These are phyloP conservation scores for Penicillium sp. DNA, from an alignment of 2,329 filamentous ascomycete genomes.

Conservation along the genomic window DNA sequence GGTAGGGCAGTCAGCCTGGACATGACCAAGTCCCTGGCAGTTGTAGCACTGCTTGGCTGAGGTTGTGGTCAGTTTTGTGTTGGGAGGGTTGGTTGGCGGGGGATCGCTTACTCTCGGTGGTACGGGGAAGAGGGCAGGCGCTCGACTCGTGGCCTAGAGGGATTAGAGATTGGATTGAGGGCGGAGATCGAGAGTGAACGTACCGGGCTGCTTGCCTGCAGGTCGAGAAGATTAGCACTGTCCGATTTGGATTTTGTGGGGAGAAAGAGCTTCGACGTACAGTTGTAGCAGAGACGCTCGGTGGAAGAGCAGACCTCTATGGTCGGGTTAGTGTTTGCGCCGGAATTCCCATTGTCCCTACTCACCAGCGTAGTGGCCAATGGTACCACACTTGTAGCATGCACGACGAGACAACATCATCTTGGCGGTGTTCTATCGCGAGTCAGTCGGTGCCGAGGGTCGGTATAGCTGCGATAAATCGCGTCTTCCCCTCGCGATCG, in stretches of 20 bases:
- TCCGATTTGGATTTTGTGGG: conserved; percentile 9
- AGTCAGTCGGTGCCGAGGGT: conserved; percentile 14
- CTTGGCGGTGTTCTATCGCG: conserved; percentile 32
- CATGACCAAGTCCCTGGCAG: conserved; percentile 96
- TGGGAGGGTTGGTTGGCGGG: conserved; percentile 1
- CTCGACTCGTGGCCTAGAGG: conserved; percentile 86
- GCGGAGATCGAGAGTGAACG: conserved; percentile 19
- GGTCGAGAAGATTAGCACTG: conserved; percentile 20
- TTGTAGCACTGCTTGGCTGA: conserved; percentile 99
- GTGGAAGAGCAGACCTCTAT: conserved; percentile 95
- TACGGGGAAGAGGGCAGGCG: conserved; percentile 92
- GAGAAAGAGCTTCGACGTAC: conserved; percentile 54
- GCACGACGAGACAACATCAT: conserved; percentile 85
- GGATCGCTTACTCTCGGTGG: conserved; percentile 73
- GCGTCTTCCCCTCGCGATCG: conserved; percentile 1
- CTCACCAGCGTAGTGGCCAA: conserved; percentile 66
- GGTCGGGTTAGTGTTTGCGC: conserved; percentile 25
- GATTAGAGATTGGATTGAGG: conserved; percentile 16
- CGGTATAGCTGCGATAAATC: conserved; percentile 7
- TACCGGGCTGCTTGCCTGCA: conserved; percentile 51
- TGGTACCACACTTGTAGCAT: conserved; percentile 77
- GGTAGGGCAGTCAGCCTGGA: conserved; percentile 98
- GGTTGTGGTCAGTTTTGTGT: conserved; percentile 22
- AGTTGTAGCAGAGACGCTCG: conserved; percentile 99
- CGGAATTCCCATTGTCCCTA: conserved; percentile 9